These are phyloP conservation scores for Blastosporella zonata DNA, from an alignment of 1,284 basidiomycete species.

Conservation along the genomic window DNA sequence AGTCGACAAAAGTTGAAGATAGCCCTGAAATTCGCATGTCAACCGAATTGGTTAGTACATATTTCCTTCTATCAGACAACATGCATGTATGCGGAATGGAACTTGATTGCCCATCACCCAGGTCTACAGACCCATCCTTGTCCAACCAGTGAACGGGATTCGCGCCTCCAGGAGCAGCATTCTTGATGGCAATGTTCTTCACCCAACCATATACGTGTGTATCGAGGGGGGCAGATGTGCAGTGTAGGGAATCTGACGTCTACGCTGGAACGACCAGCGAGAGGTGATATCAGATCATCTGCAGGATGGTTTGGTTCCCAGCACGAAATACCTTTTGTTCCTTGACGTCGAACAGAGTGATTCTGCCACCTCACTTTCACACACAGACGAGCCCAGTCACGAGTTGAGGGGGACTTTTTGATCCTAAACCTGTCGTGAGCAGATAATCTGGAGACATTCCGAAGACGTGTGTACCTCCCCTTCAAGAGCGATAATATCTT, in stretches of 20 bases:
- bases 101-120: slow-evolving; percentile 74
- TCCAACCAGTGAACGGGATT: slow-evolving; percentile 81
- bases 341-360: slow-evolving; percentile 73
- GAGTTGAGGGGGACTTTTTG: slow-evolving; percentile 70
- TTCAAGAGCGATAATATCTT: slow-evolving; percentile 66
- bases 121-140: slow-evolving; percentile 40
- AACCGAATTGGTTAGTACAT: too few relatives aligned
- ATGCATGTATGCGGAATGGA: slow-evolving; percentile 33
- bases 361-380: slow-evolving; percentile 69
- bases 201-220: slow-evolving; percentile 91
- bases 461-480: slow-evolving; percentile 53
- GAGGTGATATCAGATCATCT: slow-evolving; percentile 67
- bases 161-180: slow-evolving; percentile 81
- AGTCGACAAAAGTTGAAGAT: too few relatives aligned
- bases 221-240: slow-evolving; percentile 88
- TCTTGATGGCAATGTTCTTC: slow-evolving; percentile 83
- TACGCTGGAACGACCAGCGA: slow-evolving; percentile 91
- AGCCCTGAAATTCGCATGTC: too few relatives aligned
- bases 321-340: slow-evolving; percentile 50
- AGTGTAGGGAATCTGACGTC: slow-evolving; percentile 71
- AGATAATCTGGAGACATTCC: neutral
- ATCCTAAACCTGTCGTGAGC: slow-evolving; percentile 43
- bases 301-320: slow-evolving; percentile 15
- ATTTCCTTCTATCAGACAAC: too few relatives aligned
- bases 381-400: neutral